Evolutionary conservation across 2,329 filamentous ascomycete genomes (phyloP).

Genomic region (Helotiales sp.): DNA sequence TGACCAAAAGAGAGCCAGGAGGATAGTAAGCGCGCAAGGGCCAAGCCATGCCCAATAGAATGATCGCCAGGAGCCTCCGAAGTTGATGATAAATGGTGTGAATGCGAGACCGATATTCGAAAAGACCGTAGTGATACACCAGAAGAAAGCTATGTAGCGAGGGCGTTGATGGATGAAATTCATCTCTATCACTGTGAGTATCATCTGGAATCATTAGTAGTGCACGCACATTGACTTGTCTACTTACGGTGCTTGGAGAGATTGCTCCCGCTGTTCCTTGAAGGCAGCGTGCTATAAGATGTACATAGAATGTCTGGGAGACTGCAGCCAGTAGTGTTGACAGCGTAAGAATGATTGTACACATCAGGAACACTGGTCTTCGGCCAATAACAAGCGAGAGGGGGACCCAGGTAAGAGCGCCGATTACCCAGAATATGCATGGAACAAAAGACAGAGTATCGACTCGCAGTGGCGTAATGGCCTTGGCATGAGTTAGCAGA

Average conservation of each 20-base stretch:
- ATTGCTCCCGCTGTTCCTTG: constrained; percentile 38
- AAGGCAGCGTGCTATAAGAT: constrained; percentile 35
- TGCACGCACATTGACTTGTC: background rate
- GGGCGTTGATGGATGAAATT: constrained; percentile 42
- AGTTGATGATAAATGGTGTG: constrained; percentile 32
- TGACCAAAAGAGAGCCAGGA: constrained; percentile 35
- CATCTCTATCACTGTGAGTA: constrained; percentile 40
- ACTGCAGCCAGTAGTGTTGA: constrained; percentile 33
- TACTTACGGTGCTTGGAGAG: constrained; percentile 33
- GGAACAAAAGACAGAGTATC: background rate
- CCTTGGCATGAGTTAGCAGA: background rate
- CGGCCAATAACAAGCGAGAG: constrained; percentile 39
- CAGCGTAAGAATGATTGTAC: constrained; percentile 30
- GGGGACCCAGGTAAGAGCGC: constrained; percentile 40
- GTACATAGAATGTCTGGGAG: constrained; percentile 29
- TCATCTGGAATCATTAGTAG: constrained; percentile 25
- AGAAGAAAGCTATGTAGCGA: constrained; percentile 36
- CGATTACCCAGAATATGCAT: constrained; percentile 34
- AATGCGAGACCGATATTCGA: constrained; percentile 31
- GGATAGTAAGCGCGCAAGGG: constrained; percentile 28
- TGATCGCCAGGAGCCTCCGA: constrained; percentile 34
- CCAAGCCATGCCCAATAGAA: constrained; percentile 37
- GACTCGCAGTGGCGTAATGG: background rate
- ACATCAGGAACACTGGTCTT: constrained; percentile 38
- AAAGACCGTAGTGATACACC: constrained; percentile 33